Evolutionary conservation across 179 eudicot species (phyloP).

Genomic region (Silene coronaria): DNA sequence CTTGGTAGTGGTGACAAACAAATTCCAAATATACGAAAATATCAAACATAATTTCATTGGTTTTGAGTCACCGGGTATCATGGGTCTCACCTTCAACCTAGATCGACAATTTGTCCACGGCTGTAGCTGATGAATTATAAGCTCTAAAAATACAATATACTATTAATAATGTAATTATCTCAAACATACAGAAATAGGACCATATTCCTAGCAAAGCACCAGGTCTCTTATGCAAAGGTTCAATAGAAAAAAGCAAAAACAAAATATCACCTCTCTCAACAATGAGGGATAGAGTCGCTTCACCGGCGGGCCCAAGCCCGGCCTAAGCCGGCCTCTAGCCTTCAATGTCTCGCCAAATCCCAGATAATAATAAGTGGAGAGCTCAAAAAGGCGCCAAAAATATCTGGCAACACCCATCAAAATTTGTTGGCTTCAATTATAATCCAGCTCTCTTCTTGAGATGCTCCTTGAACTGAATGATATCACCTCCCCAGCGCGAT

Average conservation of each 20-base stretch:
- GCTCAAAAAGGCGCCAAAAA: slow-evolving; percentile 7
- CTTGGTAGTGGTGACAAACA: too few species aligned
- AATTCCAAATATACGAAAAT: too few species aligned
- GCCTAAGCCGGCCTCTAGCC: background rate
- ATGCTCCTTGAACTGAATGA: slow-evolving; percentile 76
- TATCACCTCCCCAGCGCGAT: slow-evolving; percentile 80
- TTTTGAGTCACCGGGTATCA: too few species aligned
- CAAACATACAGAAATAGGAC: slow-evolving; percentile 15
- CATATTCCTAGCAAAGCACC: slow-evolving; percentile 10
- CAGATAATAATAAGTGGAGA: background rate
- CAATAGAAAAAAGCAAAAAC: background rate
- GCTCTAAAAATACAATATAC: background rate
- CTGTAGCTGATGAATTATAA: background rate
- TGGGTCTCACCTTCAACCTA: too few species aligned
- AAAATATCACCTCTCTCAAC: slow-evolving; percentile 17
- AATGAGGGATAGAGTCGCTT: slow-evolving; percentile 4
- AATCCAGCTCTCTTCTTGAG: slow-evolving; percentile 67
- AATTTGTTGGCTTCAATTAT: slow-evolving; percentile 9
- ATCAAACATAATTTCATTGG: too few species aligned
- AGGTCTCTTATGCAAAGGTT: slow-evolving; percentile 10
- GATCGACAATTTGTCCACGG: too few species aligned
- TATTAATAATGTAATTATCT: background rate
- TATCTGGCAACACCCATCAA: background rate
- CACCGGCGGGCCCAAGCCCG: background rate
- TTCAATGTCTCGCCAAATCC: background rate